These are phyloP conservation scores for Quercus bicolor DNA, from an alignment of 306 rosid genomes.

Conservation along the genomic window DNA sequence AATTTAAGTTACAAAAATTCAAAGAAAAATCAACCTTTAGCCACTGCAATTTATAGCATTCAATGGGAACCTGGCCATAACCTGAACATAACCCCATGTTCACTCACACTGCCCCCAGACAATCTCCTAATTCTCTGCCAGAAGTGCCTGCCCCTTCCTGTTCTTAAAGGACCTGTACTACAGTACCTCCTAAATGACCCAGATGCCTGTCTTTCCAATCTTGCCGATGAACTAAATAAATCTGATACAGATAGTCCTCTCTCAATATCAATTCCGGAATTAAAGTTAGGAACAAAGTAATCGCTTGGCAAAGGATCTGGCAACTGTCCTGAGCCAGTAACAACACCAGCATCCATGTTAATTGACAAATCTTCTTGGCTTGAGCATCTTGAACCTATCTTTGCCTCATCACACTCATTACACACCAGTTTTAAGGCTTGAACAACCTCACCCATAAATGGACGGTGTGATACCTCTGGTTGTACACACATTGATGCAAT, in stretches of 20 bases:
- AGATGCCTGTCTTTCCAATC: conserved; percentile 35
- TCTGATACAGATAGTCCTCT: conserved; percentile 55
- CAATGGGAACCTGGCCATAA: conserved; percentile 39
- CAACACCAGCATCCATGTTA: conserved; percentile 30
- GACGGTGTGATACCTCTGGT: conserved; percentile 80
- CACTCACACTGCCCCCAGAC: conserved; percentile 73
- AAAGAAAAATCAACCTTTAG: conserved; percentile 12
- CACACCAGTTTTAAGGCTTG: conserved; percentile 86
- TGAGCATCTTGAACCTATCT: conserved; percentile 39
- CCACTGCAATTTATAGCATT: conserved; percentile 12
- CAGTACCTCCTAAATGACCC: conserved; percentile 61
- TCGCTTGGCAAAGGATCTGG: conserved; percentile 47
- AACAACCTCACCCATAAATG: conserved; percentile 93
- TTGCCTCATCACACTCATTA: conserved; percentile 58
- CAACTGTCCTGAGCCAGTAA: conserved; percentile 42
- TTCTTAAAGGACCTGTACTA: conserved; percentile 61
- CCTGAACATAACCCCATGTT: conserved; percentile 47
- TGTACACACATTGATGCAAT: conserved; percentile 94
- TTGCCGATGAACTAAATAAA: conserved; percentile 39
- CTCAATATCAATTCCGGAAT: conserved; percentile 41
- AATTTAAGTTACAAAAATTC: conserved; percentile 9
- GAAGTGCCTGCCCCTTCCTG: conserved; percentile 47
- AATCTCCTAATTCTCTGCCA: conserved; percentile 68
- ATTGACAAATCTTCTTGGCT: conserved; percentile 49
- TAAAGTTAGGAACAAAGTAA: conserved; percentile 40